Base-by-base conservation (phyloP, 345 rosid genomes). In the Eutrema heterophyllum region DNA sequence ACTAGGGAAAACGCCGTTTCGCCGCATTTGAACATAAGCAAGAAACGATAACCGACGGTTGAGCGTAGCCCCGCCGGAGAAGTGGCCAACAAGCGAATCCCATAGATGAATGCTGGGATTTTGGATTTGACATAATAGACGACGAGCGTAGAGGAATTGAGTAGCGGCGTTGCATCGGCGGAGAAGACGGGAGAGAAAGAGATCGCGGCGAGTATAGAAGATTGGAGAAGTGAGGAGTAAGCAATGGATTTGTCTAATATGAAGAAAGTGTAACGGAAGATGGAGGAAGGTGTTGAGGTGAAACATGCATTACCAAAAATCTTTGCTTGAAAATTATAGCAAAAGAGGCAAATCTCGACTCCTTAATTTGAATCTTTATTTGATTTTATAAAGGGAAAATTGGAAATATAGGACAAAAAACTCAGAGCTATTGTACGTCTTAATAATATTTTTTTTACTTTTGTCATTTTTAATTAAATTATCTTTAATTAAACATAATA, bases 211-310 rank as follows among this genome's bases (percentile, higher is more conserved):
- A 32, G 55, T 16, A 1, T 5, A 64, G 43, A 64, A 64, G 30
- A 6, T 6, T 1, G 68, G 55, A 62, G 52, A 64, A 15, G 55
- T 46, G 30, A 64, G 54, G 43, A 46, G 30, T 64, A 64, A 48
- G 55, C 68, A 64, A 46, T 64, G 68, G 10, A 64, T 64, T 8
- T 64, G 68, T 12, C 46, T 64, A 43, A 64, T 32, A 64, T 64
- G 68, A 46, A n/a, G 55, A 33, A 16, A 64, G 11, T 11, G 32
- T 33, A 64, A 33, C 4, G 56, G 69, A 48, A 48, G 69, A 46
- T 64, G 13, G 10, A 64, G 69, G 3, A 64, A 64, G 4, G 44
- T 33, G 5, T 48, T 48, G 32, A 64, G 11, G 18, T 16, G 16
- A 64, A 64, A 32, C 69, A 48, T 64, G n/a, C 9, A 13, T 53